Base-by-base conservation (phyloP, 2,329 filamentous ascomycete genomes). In the Epichloe sylvatica region DNA sequence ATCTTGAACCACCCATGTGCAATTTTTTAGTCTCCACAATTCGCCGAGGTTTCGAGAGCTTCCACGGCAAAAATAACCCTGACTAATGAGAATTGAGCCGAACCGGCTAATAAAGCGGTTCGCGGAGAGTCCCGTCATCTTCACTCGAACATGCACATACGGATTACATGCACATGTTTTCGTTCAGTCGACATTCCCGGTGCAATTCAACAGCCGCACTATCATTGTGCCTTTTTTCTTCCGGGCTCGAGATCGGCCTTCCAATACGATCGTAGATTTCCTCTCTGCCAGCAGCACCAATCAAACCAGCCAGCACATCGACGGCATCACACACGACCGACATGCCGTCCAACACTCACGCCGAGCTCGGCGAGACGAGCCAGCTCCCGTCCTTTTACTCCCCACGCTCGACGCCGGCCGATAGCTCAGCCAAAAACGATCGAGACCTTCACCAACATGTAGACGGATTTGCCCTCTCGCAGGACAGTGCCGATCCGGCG, bases 361-460 rank as follows among this genome's bases (percentile, higher is more conserved):
- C 50, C 50, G 46, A 51, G 33, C 42, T 43, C 42, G 47, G 50
- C 47, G 61, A 67, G 43, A 61, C 61, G 33, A 57, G 59, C 51
- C 62, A 67, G 45, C 65, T 73, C 36, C 71, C 71, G 2, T 70
- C 71, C 9, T 73, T 73, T 56, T 73, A 73, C 56, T 73, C 71
- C 3, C 71, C 71, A 5, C 65, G 59, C 45, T 65, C 68, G 7
- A 51, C 61, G 4, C 55, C 60, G 15, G 49, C 57, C 50, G 62
- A 64, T 30, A 52, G 49, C 46, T 53, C 54, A 39, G 43, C 8
- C 38, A 47, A 43, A 50, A 39, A 53, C 51, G 56, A 56, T 4
- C n/a, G 11, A 23, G 11, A 45, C 48, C 43, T 23, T 21, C 49
- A 58, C 50, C 58, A 60, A 34, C 57, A 54, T 17, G 59, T 63